phyloP scores from a whole-genome alignment of 352 stramenopile species.

The Phytopythium cucurbitacearum region DNA sequence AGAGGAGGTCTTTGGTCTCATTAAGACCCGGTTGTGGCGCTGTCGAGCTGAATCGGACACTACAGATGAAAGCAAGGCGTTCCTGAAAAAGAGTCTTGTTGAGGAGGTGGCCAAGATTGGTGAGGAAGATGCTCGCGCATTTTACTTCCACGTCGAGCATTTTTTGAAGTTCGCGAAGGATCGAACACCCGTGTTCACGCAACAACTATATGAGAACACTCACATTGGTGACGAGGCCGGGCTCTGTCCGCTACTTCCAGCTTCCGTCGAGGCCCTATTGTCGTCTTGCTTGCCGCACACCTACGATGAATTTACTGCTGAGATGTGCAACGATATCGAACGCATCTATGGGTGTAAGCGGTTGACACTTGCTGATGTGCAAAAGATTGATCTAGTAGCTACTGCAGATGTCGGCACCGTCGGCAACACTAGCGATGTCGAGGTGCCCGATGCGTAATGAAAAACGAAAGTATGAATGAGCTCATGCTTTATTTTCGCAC shows the following conservation, averaged over 20 bases:
- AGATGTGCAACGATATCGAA: background rate
- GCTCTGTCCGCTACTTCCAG: background rate
- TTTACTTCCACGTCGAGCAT: constrained; percentile 3
- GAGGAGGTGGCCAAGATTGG: background rate
- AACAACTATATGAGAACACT: background rate
- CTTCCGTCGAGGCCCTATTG: background rate
- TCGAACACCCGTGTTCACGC: background rate
- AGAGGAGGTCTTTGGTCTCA: background rate
- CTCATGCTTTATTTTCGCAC: too few relatives aligned
- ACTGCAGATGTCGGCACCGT: background rate
- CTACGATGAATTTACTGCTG: background rate
- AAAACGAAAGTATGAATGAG: too few relatives aligned
- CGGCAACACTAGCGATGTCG: too few relatives aligned
- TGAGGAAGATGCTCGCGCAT: background rate
- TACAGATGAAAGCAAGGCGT: background rate
- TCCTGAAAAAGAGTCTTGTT: background rate
- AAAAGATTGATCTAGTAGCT: background rate
- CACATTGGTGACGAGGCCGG: background rate
- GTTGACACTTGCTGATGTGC: background rate
- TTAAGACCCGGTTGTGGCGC: background rate
- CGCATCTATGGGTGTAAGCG: background rate
- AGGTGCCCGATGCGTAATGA: too few relatives aligned
- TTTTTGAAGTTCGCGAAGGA: constrained; percentile 1
- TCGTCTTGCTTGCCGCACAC: background rate
- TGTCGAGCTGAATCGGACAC: background rate